A percentile compares a stretch with the other conserved stretches of the same genome.
These are phyloP conservation scores for Fusarium sp. DNA, from an alignment of 2,329 filamentous ascomycete genomes.

Conservation along the genomic window DNA sequence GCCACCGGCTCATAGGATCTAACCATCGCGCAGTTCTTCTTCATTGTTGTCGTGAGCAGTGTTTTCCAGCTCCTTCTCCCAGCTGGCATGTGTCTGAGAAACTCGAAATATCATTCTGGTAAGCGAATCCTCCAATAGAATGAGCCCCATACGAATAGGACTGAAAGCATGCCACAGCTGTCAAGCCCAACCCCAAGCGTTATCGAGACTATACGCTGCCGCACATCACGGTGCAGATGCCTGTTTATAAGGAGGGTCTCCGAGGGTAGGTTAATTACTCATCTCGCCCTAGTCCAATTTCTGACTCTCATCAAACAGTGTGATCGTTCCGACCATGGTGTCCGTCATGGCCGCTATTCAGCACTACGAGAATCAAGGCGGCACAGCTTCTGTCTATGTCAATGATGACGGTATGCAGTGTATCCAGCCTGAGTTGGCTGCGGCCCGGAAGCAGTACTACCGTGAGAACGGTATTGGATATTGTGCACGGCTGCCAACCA, in stretches of 20 bases:
- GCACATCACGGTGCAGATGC: constrained; percentile 60
- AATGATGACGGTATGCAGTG: constrained; percentile 78
- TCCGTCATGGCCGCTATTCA: constrained; percentile 69
- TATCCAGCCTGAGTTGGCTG: constrained; percentile 61
- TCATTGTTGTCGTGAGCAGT: constrained; percentile 43
- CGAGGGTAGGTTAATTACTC: constrained; percentile 21
- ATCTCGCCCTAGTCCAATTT: neutral
- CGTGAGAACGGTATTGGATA: constrained; percentile 69
- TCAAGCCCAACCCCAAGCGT: constrained; percentile 44
- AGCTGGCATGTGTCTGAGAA: constrained; percentile 40
- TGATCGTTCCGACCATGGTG: constrained; percentile 67
- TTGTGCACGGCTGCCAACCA: constrained; percentile 64
- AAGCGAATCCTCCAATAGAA: neutral
- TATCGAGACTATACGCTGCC: constrained; percentile 52
- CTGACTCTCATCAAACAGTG: constrained; percentile 20
- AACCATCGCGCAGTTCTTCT: constrained; percentile 36
- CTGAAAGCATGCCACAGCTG: constrained; percentile 6
- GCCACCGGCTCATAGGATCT: neutral
- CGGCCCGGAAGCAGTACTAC: constrained; percentile 66
- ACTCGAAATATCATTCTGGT: constrained; percentile 44
- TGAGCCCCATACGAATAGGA: rapidly evolving
- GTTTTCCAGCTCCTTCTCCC: constrained; percentile 41
- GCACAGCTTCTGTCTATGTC: constrained; percentile 74
- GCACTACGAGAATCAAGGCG: constrained; percentile 71
- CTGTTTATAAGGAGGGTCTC: constrained; percentile 56